These are phyloP conservation scores for Salix purpurea DNA, from an alignment of 345 rosid species.

Conservation along the genomic window DNA sequence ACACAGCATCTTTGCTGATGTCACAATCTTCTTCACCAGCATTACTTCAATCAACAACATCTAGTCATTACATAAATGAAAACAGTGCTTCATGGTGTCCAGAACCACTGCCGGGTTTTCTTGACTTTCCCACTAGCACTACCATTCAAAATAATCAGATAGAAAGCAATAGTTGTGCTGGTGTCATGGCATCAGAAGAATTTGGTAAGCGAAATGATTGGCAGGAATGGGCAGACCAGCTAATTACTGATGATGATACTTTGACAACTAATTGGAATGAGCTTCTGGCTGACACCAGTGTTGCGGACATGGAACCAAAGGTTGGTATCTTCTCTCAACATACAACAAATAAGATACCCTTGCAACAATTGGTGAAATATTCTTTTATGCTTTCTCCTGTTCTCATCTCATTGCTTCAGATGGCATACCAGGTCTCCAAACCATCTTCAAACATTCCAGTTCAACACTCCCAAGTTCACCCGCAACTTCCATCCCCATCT, in stretches of 20 bases:
- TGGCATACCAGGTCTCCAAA: slow-evolving; percentile 46
- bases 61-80: slow-evolving; percentile 36
- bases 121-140: slow-evolving; percentile 46
- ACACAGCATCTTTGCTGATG: slow-evolving; percentile 19
- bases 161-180: slow-evolving; percentile 43
- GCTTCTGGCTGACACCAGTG: slow-evolving; percentile 45
- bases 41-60: slow-evolving; percentile 40
- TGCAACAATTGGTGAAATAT: neutral
- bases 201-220: slow-evolving; percentile 52
- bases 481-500: slow-evolving; percentile 52
- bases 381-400: slow-evolving; percentile 17
- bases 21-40: slow-evolving; percentile 34
- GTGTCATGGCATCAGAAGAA: slow-evolving; percentile 47
- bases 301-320: slow-evolving; percentile 55
- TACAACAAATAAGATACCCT: slow-evolving; percentile 8
- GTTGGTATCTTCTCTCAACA: slow-evolving; percentile 29
- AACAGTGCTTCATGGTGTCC: slow-evolving; percentile 58
- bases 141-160: slow-evolving; percentile 44
- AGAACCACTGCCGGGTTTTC: slow-evolving; percentile 41
- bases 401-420: slow-evolving; percentile 41
- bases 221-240: slow-evolving; percentile 87
- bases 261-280: slow-evolving; percentile 55
- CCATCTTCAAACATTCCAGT: slow-evolving; percentile 29
- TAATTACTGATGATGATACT: slow-evolving; percentile 62
- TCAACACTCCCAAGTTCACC: slow-evolving; percentile 41